Evolutionary conservation across 202 grass and related monocot genomes (phyloP).

Genomic region (Schoenoplectus triqueter): DNA sequence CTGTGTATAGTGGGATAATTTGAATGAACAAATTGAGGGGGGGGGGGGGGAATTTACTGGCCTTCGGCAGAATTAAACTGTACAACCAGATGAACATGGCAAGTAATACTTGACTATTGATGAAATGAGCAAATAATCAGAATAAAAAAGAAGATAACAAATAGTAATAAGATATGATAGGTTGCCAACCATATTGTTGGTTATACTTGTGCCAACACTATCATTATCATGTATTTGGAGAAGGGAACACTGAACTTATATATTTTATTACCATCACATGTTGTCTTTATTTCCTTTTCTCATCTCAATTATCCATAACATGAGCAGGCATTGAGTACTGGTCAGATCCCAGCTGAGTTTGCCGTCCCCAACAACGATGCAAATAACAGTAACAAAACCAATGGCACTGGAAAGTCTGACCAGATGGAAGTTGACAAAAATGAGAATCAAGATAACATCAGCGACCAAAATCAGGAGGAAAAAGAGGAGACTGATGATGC

Average conservation of each 20-base stretch:
- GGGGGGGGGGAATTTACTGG: background rate
- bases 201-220: background rate
- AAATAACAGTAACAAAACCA: slow-evolving; percentile 47
- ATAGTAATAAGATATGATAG: background rate
- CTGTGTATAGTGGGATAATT: background rate
- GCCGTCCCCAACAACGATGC: slow-evolving; percentile 59
- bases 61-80: background rate
- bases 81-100: background rate
- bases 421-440: slow-evolving; percentile 69
- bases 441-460: slow-evolving; percentile 47
- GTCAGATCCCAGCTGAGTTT: slow-evolving; percentile 87
- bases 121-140: slow-evolving; percentile 1
- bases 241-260: background rate
- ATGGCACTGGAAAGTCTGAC: slow-evolving; percentile 52
- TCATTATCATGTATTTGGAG: background rate
- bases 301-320: slow-evolving; percentile 4
- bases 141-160: background rate
- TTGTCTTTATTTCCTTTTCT: slow-evolving; percentile 13
- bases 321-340: slow-evolving; percentile 79
- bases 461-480: slow-evolving; percentile 61
- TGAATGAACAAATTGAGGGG: background rate
- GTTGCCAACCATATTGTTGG: background rate
- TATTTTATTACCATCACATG: background rate
- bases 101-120: background rate
- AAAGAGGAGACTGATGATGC: slow-evolving; percentile 45